A percentile compares a stretch with the other conserved stretches of the same genome.
Evolutionary conservation across 2,329 filamentous ascomycete species (phyloP).

Genomic region (Nannizziopsis arthrosporioides): DNA sequence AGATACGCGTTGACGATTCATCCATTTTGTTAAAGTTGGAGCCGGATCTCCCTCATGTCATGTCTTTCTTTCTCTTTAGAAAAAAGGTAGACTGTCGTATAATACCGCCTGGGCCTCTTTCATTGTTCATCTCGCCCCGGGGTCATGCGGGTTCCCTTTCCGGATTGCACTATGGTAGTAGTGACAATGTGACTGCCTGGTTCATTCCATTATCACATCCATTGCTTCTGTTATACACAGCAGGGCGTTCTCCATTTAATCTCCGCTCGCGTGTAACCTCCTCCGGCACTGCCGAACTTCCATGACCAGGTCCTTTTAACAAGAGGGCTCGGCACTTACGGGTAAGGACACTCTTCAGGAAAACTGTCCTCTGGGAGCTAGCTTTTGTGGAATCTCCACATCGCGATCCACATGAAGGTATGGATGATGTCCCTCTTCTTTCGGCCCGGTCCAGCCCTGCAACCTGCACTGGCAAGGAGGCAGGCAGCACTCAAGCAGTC

Average conservation of each 20-base stretch:
- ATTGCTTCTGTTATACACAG: background rate
- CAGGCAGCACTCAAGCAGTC: no score
- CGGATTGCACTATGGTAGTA: slow-evolving; percentile 5
- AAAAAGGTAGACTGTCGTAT: background rate
- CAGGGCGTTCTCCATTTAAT: slow-evolving; percentile 1
- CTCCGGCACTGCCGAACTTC: background rate
- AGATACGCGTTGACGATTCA: slow-evolving; percentile 10
- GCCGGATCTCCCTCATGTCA: slow-evolving; percentile 9
- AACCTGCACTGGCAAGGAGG: no score
- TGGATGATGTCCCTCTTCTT: no score
- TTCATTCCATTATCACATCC: background rate
- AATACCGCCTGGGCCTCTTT: background rate
- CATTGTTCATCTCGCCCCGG: background rate
- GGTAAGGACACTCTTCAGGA: no score
- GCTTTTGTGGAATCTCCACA: no score
- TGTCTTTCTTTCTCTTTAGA: background rate
- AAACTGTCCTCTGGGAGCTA: no score
- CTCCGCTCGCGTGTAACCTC: slow-evolving; percentile 8
- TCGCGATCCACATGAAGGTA: no score
- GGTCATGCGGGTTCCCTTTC: slow-evolving; percentile 1
- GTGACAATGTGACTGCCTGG: slow-evolving; percentile 8
- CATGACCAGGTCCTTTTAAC: slow-evolving; percentile 4
- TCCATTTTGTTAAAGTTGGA: slow-evolving; percentile 1
- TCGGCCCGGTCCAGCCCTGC: no score
- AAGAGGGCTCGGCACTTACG: background rate